A percentile compares a stretch with the other conserved stretches of the same genome.
Conservation (phyloP, 257 asterid genomes). For the Przewalskia tangutica region DNA sequence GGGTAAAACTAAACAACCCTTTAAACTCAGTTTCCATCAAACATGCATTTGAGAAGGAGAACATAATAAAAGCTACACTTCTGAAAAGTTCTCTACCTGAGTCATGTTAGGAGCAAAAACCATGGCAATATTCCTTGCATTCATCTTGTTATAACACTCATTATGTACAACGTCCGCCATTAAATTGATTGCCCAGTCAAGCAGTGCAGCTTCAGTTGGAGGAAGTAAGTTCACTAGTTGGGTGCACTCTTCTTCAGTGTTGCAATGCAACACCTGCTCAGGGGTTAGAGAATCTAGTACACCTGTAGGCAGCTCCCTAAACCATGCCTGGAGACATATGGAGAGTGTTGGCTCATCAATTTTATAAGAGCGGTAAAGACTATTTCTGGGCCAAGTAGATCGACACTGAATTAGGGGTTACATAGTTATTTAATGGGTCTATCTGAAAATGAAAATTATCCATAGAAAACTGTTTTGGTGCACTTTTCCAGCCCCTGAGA, state of each 20-base stretch:
- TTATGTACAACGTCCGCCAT: conserved; percentile 70
- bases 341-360: background rate
- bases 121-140: conserved; percentile 79
- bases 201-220: conserved; percentile 50
- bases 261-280: conserved; percentile 79
- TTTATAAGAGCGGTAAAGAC: background rate
- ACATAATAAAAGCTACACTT: background rate
- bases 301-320: conserved; percentile 77
- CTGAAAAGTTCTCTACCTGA: conserved; percentile 31
- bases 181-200: conserved; percentile 74
- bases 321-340: conserved; percentile 58
- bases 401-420: background rate
- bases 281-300: conserved; percentile 65
- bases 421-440: background rate
- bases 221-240: conserved; percentile 51
- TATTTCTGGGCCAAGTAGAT: background rate
- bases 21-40: background rate
- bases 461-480: background rate
- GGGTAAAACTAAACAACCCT: background rate
- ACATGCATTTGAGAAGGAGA: background rate
- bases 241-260: conserved; percentile 68
- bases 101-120: conserved; percentile 95
- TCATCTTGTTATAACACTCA: conserved; percentile 67
- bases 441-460: background rate
- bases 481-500: background rate